Percentiles rank a stretch among this genome's conserved stretches.
These are phyloP conservation scores for Fraxinus excelsior DNA, from an alignment of 257 asterid species.

Conservation along the genomic window DNA sequence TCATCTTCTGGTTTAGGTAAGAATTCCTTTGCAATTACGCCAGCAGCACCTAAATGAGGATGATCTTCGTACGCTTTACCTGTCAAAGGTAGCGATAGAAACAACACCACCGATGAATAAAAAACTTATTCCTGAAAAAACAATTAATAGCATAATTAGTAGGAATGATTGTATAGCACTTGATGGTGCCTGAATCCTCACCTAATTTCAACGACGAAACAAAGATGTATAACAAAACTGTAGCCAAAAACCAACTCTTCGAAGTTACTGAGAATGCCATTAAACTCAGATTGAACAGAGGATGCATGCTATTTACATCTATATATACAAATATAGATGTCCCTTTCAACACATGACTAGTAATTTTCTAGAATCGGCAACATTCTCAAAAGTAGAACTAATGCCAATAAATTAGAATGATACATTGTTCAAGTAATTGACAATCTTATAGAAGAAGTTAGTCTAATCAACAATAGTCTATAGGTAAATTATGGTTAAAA, in stretches of 20 bases:
- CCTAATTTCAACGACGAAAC: conserved; percentile 40
- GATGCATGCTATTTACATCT: not conserved
- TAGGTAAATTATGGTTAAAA: conserved; percentile 33
- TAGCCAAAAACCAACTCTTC: conserved; percentile 29
- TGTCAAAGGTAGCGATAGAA: conserved; percentile 25
- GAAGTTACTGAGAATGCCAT: conserved; percentile 44
- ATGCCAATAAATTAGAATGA: not conserved
- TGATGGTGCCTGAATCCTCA: conserved; percentile 25
- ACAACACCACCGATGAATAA: not conserved
- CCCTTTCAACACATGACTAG: not conserved
- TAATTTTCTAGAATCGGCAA: conserved; percentile 7
- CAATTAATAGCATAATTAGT: not conserved
- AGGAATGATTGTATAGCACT: not conserved
- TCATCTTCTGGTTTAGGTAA: conserved; percentile 55
- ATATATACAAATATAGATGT: not conserved
- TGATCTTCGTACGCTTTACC: conserved; percentile 47
- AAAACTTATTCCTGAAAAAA: not conserved
- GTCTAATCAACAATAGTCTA: conserved; percentile 1
- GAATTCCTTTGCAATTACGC: conserved; percentile 53
- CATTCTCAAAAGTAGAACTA: not conserved
- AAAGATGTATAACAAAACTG: conserved; percentile 35
- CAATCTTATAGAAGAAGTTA: conserved; percentile 26
- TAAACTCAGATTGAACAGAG: not conserved
- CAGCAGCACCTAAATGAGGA: conserved; percentile 64
- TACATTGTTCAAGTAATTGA: conserved; percentile 11